Base-by-base conservation (phyloP, 441 rosid genomes). In the Adansonia grandidieri region DNA sequence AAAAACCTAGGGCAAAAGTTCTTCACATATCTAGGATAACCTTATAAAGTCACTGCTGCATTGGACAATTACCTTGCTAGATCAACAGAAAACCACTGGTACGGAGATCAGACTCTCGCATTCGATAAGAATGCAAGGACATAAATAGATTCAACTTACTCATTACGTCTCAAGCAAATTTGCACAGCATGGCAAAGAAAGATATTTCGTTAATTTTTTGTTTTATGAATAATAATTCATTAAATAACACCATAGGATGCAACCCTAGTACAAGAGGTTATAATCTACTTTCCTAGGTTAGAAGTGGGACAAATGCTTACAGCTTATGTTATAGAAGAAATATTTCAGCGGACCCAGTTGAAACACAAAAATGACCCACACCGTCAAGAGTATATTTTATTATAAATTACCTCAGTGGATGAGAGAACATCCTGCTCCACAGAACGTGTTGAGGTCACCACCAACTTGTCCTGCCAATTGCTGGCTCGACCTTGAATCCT, bases 401-500 rank as follows among this genome's bases (percentile, higher is more conserved):
- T 63, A 32, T n/a, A 28, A 0, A 32, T 81, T 88, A 96, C 99
- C 99, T 96, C 99, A 11, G 85, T 91, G 71, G 99, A 93, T 64
- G 98, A 89, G 80, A 94, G 95, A 77, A 86, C 98, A 90, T 96
- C 99, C 84, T 96, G 99, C 77, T 94, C 99, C 75, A 91, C 92
- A 58, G 98, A 90, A 62, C 99, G 93, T 19, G 96, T 96, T 58
- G 98, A 91, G 58, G 98, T 96, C 79, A 96, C 99, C 77, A 90
- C 92, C 80, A 96, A 87, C 78, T 94, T 96, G 79, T 96, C 96
- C 86, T 94, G 98, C 98, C 99, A 96, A 85, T 88, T 94, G 86
- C 99, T 94, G 80, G 98, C 95, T 53, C 98, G 93, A 82, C 98
- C 92, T 87, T 93, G 98, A 85, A 96, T 93, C 88, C 98, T 86